Percentiles rank a stretch among this genome's conserved stretches.
These are phyloP conservation scores for Arxiozyma slooffiae DNA, from an alignment of 1,139 yeast genomes.

Conservation along the genomic window DNA sequence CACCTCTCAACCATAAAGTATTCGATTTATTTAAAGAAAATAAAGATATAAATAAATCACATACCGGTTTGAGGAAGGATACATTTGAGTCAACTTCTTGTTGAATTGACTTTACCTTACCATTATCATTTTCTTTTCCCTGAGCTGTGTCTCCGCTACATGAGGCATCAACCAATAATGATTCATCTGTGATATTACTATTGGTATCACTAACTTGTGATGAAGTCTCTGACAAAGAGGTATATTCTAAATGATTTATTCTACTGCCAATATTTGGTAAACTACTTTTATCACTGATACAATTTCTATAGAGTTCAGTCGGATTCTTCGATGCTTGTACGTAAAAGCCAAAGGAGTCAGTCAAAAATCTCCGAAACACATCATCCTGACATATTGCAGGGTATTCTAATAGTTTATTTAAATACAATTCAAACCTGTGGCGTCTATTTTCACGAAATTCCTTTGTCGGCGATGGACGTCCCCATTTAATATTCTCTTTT, in stretches of 20 bases:
- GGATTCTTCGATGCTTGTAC: neutral
- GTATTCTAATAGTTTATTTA: conserved; percentile 46
- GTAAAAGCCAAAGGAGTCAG: conserved; percentile 25
- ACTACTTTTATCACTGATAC: neutral
- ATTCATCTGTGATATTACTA: neutral
- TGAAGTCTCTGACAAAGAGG: neutral
- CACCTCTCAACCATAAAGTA: conserved; percentile 66
- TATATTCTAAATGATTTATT: neutral
- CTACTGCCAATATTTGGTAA: neutral
- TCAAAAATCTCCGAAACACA: conserved; percentile 65
- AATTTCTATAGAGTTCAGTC: neutral
- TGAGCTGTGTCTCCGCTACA: neutral
- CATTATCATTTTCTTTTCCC: neutral
- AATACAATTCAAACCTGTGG: conserved; percentile 49
- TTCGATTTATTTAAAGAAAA: conserved; percentile 60
- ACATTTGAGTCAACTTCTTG: conserved; percentile 9
- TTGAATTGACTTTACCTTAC: neutral
- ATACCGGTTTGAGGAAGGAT: conserved; percentile 71
- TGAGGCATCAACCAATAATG: neutral
- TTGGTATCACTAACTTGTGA: neutral
- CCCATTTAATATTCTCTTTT: conserved; percentile 46
- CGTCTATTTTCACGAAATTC: conserved; percentile 55
- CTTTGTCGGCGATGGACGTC: conserved; percentile 41
- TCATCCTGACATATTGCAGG: conserved; percentile 67
- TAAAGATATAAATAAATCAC: conserved; percentile 61